phyloP scores from a whole-genome alignment of 805 yeast species.

The Schwanniomyces polymorphus region DNA sequence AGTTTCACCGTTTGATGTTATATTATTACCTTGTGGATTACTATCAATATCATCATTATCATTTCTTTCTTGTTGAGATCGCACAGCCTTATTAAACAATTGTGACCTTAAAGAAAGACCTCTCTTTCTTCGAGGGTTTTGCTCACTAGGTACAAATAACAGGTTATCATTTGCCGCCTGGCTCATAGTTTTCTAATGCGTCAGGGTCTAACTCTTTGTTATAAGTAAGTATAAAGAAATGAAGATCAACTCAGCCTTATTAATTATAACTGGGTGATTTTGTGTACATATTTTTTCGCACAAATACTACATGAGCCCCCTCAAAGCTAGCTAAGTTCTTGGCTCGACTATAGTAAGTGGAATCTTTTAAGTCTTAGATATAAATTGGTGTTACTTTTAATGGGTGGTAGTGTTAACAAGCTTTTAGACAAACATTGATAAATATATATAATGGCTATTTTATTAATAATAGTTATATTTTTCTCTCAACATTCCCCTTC shows the following conservation, averaged over 20 bases:
- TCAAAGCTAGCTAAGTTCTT: too few species aligned
- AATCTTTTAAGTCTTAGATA: too few species aligned
- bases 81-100: conserved; percentile 49
- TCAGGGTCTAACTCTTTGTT: background rate
- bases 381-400: too few species aligned
- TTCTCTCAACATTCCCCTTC: too few species aligned
- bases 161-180: background rate
- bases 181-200: background rate
- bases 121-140: conserved; percentile 46
- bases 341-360: too few species aligned
- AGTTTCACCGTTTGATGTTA: conserved; percentile 1
- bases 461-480: too few species aligned
- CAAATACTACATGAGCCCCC: background rate
- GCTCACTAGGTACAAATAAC: conserved; percentile 10
- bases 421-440: too few species aligned
- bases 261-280: background rate
- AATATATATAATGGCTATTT: too few species aligned
- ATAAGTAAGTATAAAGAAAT: background rate
- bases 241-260: background rate
- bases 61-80: conserved; percentile 4
- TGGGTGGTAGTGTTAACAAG: too few species aligned
- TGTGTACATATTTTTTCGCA: background rate
- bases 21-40: conserved; percentile 9
- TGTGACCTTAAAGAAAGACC: conserved; percentile 71
- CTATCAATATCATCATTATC: conserved; percentile 10